Evolutionary conservation across 192 early-diverging fungal species (phyloP), one percentile per base, ranked within the genome.

Genomic region (Gryganskiella cystojenkinii): DNA sequence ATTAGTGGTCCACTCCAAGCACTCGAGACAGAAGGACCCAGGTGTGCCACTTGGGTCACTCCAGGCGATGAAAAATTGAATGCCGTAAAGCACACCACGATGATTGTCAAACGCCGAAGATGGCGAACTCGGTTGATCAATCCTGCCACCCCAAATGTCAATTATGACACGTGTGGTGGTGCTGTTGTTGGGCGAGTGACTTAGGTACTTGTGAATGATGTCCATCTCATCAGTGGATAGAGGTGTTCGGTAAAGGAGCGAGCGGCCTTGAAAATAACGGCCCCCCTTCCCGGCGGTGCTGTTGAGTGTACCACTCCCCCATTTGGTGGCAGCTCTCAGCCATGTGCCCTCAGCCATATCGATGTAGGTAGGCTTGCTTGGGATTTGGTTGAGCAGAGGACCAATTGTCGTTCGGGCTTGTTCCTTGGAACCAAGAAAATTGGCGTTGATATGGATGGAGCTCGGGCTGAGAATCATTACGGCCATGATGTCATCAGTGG

Each of bases 51-150:
- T 30, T 8, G 49, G 22, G 17, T 34, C 37, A 10, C 28, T 27
- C 67, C 67, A 70, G 22, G 46, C 35, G 24, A 51, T 22, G 8
- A 35, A 24, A 30, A 68, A 43, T 14, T 63, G 35, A 28, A 76
- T 56, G 4, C 52, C 15, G 30, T 56, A 67, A 4, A 56, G 27
- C 19, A 20, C 31, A 31, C 52, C 30, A 14, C 58, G 58, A 43
- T 76, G 73, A 19, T 44, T 42, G 37, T 61, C 57, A 43, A 60
- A 58, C 28, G 47, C 55, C n/a, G n/a, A n/a, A 10, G 65, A 49
- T 10, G 56, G 35, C 24, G 43, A 53, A n/a, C 33, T 47, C 25
- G 52, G 45, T 27, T 43, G 5, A 40, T 44, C 45, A 53, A 57
- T 14, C 42, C 59, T 61, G 30, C 53, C 50, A 49, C 35, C 67